Percentiles rank a stretch among this genome's conserved stretches.
Evolutionary conservation across 2,329 filamentous ascomycete species (phyloP).

Genomic region (Sporothrix mexicana): DNA sequence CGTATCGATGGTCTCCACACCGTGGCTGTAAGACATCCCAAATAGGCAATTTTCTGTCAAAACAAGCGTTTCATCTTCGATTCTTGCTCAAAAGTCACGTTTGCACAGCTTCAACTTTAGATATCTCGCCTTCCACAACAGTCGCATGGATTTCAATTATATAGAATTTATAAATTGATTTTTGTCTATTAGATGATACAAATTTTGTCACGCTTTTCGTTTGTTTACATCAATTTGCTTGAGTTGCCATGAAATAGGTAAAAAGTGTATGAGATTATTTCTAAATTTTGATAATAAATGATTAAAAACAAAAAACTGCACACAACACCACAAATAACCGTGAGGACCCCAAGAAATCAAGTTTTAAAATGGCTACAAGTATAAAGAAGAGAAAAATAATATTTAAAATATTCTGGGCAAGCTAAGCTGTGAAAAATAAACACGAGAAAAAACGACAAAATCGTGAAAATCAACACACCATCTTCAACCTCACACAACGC

Average conservation of each 20-base stretch:
- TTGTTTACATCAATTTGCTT: neutral
- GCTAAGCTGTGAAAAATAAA: neutral
- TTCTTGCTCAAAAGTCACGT: neutral
- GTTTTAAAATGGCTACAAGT: fast-evolving
- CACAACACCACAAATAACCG: neutral
- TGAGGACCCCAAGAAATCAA: neutral
- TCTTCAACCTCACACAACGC: no score
- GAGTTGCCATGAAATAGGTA: neutral
- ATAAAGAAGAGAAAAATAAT: neutral
- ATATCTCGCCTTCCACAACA: neutral
- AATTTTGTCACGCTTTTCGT: neutral
- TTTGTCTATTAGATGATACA: neutral
- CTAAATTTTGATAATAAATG: neutral
- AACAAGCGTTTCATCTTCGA: constrained; percentile 17
- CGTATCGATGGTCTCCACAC: constrained; percentile 11
- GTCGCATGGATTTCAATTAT: neutral
- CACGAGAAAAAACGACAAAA: neutral
- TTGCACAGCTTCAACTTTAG: neutral
- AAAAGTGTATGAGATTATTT: neutral
- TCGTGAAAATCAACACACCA: no score
- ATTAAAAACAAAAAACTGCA: neutral
- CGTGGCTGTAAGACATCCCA: constrained; percentile 29
- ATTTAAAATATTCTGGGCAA: no score
- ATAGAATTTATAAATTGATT: neutral
- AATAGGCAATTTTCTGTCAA: constrained; percentile 26